Percentiles rank a stretch among this genome's conserved stretches.
Conservation (phyloP, 2,329 filamentous ascomycete species). For the Phyllosticta citrichinensis region DNA sequence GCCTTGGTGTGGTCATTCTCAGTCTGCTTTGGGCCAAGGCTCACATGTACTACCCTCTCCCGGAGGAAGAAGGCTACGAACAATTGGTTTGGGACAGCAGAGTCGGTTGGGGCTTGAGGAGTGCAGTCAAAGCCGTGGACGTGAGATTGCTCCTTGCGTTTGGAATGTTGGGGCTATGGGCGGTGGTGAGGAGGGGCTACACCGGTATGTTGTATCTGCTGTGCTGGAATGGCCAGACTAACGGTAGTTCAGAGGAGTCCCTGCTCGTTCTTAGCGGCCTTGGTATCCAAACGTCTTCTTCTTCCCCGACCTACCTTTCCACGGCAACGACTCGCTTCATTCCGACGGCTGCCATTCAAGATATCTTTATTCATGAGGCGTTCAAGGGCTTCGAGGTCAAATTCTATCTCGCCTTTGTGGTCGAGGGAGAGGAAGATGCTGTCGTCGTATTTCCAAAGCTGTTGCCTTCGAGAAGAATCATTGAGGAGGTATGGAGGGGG, state of each 20-base stretch:
- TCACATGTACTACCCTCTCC: slow-evolving; percentile 6
- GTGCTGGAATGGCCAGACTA: slow-evolving; percentile 12
- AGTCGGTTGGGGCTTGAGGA: slow-evolving; percentile 21
- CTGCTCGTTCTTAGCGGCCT: slow-evolving; percentile 80
- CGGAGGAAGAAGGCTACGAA: not conserved
- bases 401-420: slow-evolving; percentile 82
- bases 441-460: slow-evolving; percentile 91
- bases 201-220: slow-evolving; percentile 32
- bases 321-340: slow-evolving; percentile 63
- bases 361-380: slow-evolving; percentile 90
- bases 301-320: slow-evolving; percentile 56
- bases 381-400: slow-evolving; percentile 85
- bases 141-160: slow-evolving; percentile 27
- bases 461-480: slow-evolving; percentile 60
- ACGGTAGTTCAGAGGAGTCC: slow-evolving; percentile 56
- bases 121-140: slow-evolving; percentile 32
- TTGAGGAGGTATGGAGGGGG: slow-evolving; percentile 87
- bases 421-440: slow-evolving; percentile 77
- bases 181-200: slow-evolving; percentile 39
- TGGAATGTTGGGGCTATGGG: slow-evolving; percentile 32
- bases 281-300: slow-evolving; percentile 78
- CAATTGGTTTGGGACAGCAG: not conserved
- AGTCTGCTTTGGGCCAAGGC: slow-evolving; percentile 25
- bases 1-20: slow-evolving; percentile 33
- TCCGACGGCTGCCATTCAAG: slow-evolving; percentile 82